A percentile compares a stretch with the other conserved stretches of the same genome.
Conservation (phyloP, 305 asterid species). For the Fraxinus albicans region DNA sequence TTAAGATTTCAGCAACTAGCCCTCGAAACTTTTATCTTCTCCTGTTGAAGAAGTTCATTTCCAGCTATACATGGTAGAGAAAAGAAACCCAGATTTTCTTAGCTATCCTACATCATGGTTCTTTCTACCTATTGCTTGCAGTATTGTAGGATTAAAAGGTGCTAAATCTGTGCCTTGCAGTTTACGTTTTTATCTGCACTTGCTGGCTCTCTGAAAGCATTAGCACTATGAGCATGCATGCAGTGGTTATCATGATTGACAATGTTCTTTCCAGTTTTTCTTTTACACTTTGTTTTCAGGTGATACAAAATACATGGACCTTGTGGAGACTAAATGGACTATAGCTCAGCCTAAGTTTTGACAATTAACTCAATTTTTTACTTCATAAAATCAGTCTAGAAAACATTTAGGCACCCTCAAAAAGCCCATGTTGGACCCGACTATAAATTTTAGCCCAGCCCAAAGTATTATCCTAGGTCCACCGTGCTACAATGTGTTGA, state of each 20-base stretch:
- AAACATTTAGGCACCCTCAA: no score
- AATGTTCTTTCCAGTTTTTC: background rate
- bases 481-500: background rate
- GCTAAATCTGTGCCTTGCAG: background rate
- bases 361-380: no score
- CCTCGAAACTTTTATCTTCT: background rate
- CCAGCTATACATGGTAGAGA: background rate
- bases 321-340: no score
- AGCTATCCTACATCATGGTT: background rate
- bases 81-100: background rate
- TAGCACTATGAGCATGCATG: background rate
- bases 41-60: background rate
- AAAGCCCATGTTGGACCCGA: no score
- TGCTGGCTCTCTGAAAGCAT: background rate
- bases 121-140: background rate
- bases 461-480: no score
- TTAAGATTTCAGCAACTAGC: background rate
- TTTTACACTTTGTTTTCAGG: background rate
- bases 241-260: background rate
- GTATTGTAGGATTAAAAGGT: background rate
- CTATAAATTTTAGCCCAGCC: no score
- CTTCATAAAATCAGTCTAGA: no score
- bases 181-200: background rate
- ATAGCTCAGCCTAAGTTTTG: no score
- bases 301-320: no score